Conservation (phyloP, 2,329 filamentous ascomycete species). For the Fusarium fracticaudum region DNA sequence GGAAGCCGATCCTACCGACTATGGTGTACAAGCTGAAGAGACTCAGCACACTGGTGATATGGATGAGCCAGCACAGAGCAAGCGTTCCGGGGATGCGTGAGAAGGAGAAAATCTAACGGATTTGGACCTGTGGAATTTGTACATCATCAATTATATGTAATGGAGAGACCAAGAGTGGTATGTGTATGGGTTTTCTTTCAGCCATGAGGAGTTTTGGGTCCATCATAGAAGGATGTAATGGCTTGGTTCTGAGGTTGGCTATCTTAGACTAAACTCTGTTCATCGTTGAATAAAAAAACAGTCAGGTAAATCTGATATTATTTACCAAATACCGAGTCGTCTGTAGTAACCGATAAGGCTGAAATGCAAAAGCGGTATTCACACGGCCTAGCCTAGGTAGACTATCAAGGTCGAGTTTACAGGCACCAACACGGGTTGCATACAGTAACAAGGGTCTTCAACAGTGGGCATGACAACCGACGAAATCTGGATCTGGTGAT, state of each 20-base stretch:
- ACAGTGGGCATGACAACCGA: background rate
- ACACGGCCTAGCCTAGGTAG: background rate
- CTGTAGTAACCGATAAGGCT: background rate
- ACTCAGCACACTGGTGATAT: constrained; percentile 15
- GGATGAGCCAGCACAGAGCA: background rate
- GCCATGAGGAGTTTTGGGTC: background rate
- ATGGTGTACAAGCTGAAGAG: constrained; percentile 22
- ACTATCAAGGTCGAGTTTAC: background rate
- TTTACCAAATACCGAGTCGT: background rate
- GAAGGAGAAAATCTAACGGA: background rate
- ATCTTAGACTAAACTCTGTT: background rate
- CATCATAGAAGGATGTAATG: background rate
- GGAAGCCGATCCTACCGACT: constrained; percentile 31
- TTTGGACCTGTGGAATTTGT: background rate
- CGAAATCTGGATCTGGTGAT: background rate
- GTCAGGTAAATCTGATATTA: background rate
- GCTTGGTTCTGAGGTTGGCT: background rate
- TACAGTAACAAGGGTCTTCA: background rate
- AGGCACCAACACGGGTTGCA: background rate
- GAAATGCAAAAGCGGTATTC: no score
- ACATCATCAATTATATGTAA: background rate
- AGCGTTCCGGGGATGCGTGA: background rate
- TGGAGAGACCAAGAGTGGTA: background rate
- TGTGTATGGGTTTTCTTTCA: background rate
- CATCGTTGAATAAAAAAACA: background rate